Evolutionary conservation across 176 grass and related monocot genomes (phyloP), one percentile per base, ranked within the genome.

Genomic region (Musa acuminata): DNA sequence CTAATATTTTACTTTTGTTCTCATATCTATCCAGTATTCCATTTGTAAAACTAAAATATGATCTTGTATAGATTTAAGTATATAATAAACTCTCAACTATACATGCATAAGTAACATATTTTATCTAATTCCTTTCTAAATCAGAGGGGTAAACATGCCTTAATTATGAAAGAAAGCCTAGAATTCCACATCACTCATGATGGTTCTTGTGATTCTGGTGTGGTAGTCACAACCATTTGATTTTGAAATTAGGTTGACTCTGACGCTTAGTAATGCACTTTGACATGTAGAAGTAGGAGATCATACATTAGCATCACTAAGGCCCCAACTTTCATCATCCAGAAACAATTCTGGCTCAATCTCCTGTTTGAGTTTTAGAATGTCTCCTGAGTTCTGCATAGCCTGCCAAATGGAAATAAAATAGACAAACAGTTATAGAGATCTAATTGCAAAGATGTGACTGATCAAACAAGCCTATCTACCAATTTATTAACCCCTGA

Each of bases 291-390:
- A 50, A n/a, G 14, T 35, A 50, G 17, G n/a, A 74, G 48, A 25
- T 60, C 43, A 87, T 73, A 94, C 90, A 84, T 84, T 87, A 82
- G 88, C 73, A 65, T 99, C 95, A 64, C 8, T 80, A 49, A 66
- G 95, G 70, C 75, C 76, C 95, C 95, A 99, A 73, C 22, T 91
- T 84, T 89, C 86, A 64, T 94, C 88, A 24, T 94, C 90, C 81
- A 82, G 86, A 60, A 84, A 68, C 81, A 94, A 82, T 79, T 99
- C 95, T 78, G 22, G 52, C 59, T 91, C 95, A 82, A 99, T 87
- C 77, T 87, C 91, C 78, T 89, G 84, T 75, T 94, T 91, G 63
- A 99, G 64, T 80, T 87, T 99, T 77, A 99, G 80, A 59, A 99
- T 99, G 51, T 82, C 80, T 66, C 94, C 95, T 9, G 82, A 11